Evolutionary conservation across 1,284 basidiomycete species (phyloP).

Genomic region (Trichosporon asahii): DNA sequence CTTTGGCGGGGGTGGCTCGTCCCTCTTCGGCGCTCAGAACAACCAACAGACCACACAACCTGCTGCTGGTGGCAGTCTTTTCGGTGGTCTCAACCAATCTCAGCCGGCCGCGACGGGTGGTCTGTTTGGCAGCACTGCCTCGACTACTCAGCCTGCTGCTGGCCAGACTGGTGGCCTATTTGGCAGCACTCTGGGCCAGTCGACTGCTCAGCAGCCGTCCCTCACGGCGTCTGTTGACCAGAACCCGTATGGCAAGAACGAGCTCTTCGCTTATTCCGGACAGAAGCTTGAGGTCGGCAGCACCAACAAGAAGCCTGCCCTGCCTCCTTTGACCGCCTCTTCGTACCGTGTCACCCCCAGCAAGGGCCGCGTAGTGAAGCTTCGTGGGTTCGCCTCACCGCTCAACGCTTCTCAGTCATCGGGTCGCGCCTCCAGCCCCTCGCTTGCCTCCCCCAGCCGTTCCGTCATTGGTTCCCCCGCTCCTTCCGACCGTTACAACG

Average conservation of each 20-base stretch:
- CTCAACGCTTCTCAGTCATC: slow-evolving; percentile 33
- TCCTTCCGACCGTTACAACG: slow-evolving; percentile 50
- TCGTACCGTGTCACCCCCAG: slow-evolving; percentile 51
- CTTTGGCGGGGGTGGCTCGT: slow-evolving; percentile 31
- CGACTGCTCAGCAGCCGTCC: slow-evolving; percentile 46
- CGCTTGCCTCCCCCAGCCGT: slow-evolving; percentile 33
- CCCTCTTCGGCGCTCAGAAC: slow-evolving; percentile 56
- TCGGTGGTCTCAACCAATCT: slow-evolving; percentile 21
- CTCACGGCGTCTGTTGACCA: slow-evolving; percentile 83
- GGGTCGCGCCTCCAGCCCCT: slow-evolving; percentile 36
- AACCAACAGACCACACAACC: slow-evolving; percentile 26
- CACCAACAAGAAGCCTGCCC: slow-evolving; percentile 53
- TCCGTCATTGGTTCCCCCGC: slow-evolving; percentile 38
- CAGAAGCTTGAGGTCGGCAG: slow-evolving; percentile 46
- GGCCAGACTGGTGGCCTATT: slow-evolving; percentile 33
- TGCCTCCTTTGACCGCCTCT: slow-evolving; percentile 52
- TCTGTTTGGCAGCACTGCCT: slow-evolving; percentile 31
- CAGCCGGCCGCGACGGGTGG: slow-evolving; percentile 25
- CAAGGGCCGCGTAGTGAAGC: slow-evolving; percentile 51
- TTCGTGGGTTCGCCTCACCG: slow-evolving; percentile 55
- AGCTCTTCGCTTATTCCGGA: slow-evolving; percentile 54
- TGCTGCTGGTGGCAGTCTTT: slow-evolving; percentile 19
- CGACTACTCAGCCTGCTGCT: slow-evolving; percentile 22
- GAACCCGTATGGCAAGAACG: slow-evolving; percentile 77
- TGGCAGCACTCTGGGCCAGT: slow-evolving; percentile 39